These are phyloP conservation scores for Azolla pinnata DNA, from an alignment of 75 land plant species.

Conservation along the genomic window DNA sequence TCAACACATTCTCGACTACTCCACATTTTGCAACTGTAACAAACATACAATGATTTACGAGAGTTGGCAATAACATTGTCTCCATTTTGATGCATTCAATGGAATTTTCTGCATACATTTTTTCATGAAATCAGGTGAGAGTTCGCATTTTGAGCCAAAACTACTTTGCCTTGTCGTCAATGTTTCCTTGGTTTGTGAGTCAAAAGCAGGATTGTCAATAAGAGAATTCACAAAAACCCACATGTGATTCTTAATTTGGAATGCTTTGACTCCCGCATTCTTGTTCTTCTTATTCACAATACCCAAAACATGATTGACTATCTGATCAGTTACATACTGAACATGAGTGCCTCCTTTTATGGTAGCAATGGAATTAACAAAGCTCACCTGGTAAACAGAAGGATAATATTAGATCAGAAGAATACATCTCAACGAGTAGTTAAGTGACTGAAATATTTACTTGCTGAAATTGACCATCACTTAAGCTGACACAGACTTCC, in stretches of 20 bases:
- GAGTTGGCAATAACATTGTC: no score
- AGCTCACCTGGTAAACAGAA: conserved; percentile 84
- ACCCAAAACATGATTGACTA: conserved; percentile 43
- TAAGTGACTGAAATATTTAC: conserved; percentile 21
- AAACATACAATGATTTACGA: no score
- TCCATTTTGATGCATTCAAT: neutral
- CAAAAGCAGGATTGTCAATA: conserved; percentile 98
- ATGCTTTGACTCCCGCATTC: conserved; percentile 65
- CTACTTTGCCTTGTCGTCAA: conserved; percentile 79
- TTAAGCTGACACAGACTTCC: conserved; percentile 75
- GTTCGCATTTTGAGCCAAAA: conserved; percentile 87
- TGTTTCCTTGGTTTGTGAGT: conserved; percentile 98
- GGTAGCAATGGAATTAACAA: conserved; percentile 83
- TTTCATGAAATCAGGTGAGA: conserved; percentile 63
- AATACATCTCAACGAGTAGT: no score
- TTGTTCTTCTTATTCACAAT: conserved; percentile 91
- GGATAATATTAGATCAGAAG: no score
- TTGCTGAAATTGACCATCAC: conserved; percentile 99
- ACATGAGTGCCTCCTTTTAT: conserved; percentile 97
- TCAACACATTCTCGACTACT: conserved; percentile 64
- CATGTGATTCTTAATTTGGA: conserved; percentile 69
- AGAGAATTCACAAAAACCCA: conserved; percentile 99
- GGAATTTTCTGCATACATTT: conserved; percentile 44
- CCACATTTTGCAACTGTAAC: conserved; percentile 73
- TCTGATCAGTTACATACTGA: conserved; percentile 69